Conservation (phyloP, 2,329 filamentous ascomycete genomes). For the Tolypocladium nubicola region DNA sequence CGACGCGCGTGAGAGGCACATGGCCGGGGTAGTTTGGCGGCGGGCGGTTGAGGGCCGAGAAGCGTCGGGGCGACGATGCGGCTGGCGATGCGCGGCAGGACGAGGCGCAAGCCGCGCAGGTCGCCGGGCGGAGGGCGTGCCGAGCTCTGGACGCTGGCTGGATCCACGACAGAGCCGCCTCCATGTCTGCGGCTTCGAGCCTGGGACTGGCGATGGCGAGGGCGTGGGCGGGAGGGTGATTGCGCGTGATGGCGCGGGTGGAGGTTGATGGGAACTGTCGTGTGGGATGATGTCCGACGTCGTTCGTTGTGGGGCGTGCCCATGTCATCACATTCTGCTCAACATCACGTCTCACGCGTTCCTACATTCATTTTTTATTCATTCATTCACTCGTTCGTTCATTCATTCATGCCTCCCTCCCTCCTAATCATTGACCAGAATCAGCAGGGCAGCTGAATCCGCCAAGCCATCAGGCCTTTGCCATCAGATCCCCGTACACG, state of each 20-base stretch:
- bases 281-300: not conserved
- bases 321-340: not conserved
- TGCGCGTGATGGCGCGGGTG: not conserved
- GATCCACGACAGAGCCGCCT: constrained; percentile 11
- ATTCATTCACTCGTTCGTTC: too few species aligned
- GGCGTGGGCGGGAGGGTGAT: not conserved
- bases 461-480: too few species aligned
- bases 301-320: not conserved
- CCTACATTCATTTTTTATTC: too few species aligned
- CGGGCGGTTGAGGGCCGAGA: constrained; percentile 79
- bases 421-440: too few species aligned
- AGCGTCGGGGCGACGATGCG: constrained; percentile 23
- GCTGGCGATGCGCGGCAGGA: not conserved
- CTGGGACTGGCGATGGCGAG: not conserved
- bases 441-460: too few species aligned
- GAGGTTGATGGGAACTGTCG: not conserved
- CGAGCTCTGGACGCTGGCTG: constrained; percentile 9
- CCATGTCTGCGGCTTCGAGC: constrained; percentile 9
- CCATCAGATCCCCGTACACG: constrained; percentile 17
- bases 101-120: constrained; percentile 9
- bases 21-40: constrained; percentile 84
- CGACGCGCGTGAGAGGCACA: constrained; percentile 71
- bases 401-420: too few species aligned
- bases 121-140: constrained; percentile 9
- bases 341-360: not conserved